Base-by-base conservation (phyloP, 257 asterid species). In the Ilex asprella region DNA sequence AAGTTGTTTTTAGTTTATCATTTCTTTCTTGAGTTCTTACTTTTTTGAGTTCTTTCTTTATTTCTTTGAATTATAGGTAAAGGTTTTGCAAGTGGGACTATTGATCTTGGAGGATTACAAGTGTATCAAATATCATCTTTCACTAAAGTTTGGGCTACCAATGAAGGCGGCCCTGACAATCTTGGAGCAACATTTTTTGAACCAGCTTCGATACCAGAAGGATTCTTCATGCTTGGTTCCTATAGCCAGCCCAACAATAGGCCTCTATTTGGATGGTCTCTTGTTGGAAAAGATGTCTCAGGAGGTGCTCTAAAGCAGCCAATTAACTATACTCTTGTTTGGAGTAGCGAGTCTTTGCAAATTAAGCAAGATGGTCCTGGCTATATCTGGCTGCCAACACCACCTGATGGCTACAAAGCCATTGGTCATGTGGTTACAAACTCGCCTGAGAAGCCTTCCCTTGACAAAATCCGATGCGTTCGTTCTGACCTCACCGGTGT, bases 51-150 rank as follows among this genome's bases (percentile, higher is more conserved):
- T 15, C 9, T 12, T 2, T 2, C 7, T 14, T 29, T 39, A 41
- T 14, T 2, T 10, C 16, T 57, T 8, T 31, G 35, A 2, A 53
- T 58, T 9, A 30, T 30, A 75, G 80, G 80, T 13, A 68, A 56
- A 14, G 70, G 73, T 21, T 76, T 76, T 57, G 70, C 57, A 16
- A 69, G 51, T 41, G 78, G 76, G 39, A 53, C 27, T 7, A 66
- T 76, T 73, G 73, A 76, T 66, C 70, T 76, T n/a, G 82, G 78
- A 54, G 82, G 78, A 9, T 69, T 76, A 10, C 56, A 62, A 16
- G 78, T 76, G 56, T 56, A 63, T 27, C 74, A 77, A 62, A 55
- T 73, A 32, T 10, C 64, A 44, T 30, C 69, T 6, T 66, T 77
- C n/a, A 69, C 52, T 11, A 73, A 77, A 70, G 58, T 77, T 10